phyloP scores from a whole-genome alignment of 345 rosid species.

The Salix arbutifolia region DNA sequence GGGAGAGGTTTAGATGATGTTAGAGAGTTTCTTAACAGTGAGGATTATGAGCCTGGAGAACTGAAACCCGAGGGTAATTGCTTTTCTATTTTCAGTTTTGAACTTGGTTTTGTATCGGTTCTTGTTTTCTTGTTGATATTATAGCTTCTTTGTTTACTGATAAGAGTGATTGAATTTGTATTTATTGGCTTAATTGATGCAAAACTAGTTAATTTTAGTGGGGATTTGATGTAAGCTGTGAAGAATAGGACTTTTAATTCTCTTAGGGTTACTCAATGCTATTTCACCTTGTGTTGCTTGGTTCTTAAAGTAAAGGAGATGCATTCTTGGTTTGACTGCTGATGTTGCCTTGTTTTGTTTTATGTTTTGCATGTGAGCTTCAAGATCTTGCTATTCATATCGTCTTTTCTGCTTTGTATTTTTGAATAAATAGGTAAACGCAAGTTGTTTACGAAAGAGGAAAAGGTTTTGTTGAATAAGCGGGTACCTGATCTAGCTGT shows the following conservation, averaged over 20 bases:
- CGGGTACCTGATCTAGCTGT: conserved; percentile 59
- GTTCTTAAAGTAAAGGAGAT: too few relatives aligned
- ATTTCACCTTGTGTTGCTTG: too few relatives aligned
- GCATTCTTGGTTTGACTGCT: background rate
- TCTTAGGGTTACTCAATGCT: too few relatives aligned
- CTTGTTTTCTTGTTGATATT: background rate
- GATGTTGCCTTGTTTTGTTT: background rate
- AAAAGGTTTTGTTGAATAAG: conserved; percentile 68
- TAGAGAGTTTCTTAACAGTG: conserved; percentile 55
- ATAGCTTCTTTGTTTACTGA: background rate
- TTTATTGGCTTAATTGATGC: background rate
- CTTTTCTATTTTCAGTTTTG: background rate
- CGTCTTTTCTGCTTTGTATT: background rate
- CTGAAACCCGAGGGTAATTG: conserved; percentile 54
- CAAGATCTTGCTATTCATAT: background rate
- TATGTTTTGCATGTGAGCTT: background rate
- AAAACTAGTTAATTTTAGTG: background rate
- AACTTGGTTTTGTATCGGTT: background rate
- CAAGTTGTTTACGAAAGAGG: conserved; percentile 72
- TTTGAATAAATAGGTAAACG: conserved; percentile 43
- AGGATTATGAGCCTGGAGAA: conserved; percentile 47
- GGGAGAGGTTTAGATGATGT: conserved; percentile 86
- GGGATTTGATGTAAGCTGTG: background rate
- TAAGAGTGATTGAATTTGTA: background rate
- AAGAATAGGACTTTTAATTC: background rate